Base-by-base conservation (phyloP, 345 rosid species). In the Rubroshorea leprosula region DNA sequence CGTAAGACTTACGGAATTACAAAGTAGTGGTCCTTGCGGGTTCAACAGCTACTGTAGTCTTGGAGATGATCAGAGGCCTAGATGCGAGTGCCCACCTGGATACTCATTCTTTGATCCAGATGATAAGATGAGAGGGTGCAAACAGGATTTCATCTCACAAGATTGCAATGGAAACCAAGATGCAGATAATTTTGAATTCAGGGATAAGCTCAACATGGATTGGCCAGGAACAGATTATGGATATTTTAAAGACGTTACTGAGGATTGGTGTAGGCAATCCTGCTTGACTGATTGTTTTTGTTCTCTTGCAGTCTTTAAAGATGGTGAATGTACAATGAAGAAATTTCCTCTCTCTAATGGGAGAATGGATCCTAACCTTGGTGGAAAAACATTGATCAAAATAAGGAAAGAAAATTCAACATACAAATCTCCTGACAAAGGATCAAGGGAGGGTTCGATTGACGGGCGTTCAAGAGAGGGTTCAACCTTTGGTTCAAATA, bases 1-100 rank as follows among this genome's bases (percentile, higher is more conserved):
- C 68, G 1, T 4, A 7, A 13, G 6, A 1, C 0, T 1, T 46
- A 11, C 41, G 26, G 16, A 0, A 19, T 38, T n/a, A n/a, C n/a
- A n/a, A 3, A 82, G 87, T 9, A 49, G 68, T 21, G 78, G 75
- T 29, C 77, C 81, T 8, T 87, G 92, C 45, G 96, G 90, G 23
- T 74, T 41, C 73, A 83, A 83, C n/a, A n/a, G n/a, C n/a, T n/a
- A n/a, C n/a, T n/a, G n/a, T n/a, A n/a, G n/a, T n/a, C n/a, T n/a
- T n/a, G n/a, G n/a, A n/a, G n/a, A n/a, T n/a, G n/a, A n/a, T n/a
- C n/a, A n/a, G n/a, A n/a, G n/a, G n/a, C n/a, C n/a, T n/a, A n/a
- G n/a, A n/a, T n/a, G n/a, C n/a, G n/a, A n/a, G n/a, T n/a, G n/a
- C n/a, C n/a, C n/a, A n/a, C n/a, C n/a, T n/a, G n/a, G n/a, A n/a